phyloP scores from a whole-genome alignment of 2,329 filamentous ascomycete genomes.

The Claviceps lovelessii region DNA sequence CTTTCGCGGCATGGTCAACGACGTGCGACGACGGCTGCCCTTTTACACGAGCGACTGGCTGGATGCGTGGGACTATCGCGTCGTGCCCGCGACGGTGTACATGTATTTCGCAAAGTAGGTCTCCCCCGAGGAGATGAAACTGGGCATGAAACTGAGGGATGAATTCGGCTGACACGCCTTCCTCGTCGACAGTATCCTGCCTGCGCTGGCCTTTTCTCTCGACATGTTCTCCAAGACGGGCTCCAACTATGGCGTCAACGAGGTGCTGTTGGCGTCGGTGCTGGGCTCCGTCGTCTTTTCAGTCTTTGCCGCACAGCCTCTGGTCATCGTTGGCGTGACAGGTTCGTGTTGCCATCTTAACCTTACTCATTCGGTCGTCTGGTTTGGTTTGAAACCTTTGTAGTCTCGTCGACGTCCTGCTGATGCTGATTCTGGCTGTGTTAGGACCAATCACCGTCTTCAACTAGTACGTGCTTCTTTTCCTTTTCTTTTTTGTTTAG shows the following conservation, averaged over 20 bases:
- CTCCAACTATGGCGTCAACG: conserved; percentile 78
- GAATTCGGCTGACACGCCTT: not conserved
- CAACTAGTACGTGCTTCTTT: conserved; percentile 48
- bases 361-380: not conserved
- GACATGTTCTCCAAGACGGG: conserved; percentile 88
- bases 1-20: conserved; percentile 68
- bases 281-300: conserved; percentile 71
- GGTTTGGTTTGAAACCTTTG: not conserved
- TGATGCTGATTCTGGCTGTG: not conserved
- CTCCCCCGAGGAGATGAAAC: too few relatives aligned
- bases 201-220: conserved; percentile 74
- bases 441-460: conserved; percentile 79
- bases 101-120: conserved; percentile 89
- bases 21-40: conserved; percentile 58
- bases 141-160: not conserved
- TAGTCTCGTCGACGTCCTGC: not conserved
- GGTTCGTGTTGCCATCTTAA: conserved; percentile 25
- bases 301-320: conserved; percentile 64
- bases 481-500: not conserved
- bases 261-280: conserved; percentile 76
- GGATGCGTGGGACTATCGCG: conserved; percentile 82
- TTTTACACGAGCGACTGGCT: conserved; percentile 72
- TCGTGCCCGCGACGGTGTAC: conserved; percentile 74
- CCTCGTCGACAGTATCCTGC: conserved; percentile 50
- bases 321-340: conserved; percentile 84